These are phyloP conservation scores for Spathaspora girioi DNA, from an alignment of 805 yeast genomes.

Conservation along the genomic window DNA sequence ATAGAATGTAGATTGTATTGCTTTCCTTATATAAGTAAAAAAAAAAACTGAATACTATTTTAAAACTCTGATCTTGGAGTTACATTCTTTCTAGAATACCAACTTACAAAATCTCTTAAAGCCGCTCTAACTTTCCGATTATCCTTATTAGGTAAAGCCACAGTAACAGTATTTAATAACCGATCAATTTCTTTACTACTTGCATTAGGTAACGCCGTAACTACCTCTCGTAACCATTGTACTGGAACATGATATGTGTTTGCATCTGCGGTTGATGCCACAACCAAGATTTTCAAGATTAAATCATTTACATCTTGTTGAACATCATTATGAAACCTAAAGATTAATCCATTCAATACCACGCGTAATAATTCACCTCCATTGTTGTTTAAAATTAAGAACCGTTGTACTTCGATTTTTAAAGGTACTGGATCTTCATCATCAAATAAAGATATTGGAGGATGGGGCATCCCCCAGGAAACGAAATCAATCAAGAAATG, in stretches of 20 bases:
- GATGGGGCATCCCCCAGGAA: slow-evolving; percentile 78
- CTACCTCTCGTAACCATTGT: slow-evolving; percentile 60
- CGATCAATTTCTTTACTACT: slow-evolving; percentile 66
- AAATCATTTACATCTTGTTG: slow-evolving; percentile 74
- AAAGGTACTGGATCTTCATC: slow-evolving; percentile 53
- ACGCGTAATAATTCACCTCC: slow-evolving; percentile 57
- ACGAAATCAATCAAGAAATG: slow-evolving; percentile 79
- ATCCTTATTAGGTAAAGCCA: slow-evolving; percentile 64
- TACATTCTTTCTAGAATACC: slow-evolving; percentile 80
- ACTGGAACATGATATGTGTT: slow-evolving; percentile 28
- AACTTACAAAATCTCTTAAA: slow-evolving; percentile 71
- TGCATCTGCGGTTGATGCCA: slow-evolving; percentile 34
- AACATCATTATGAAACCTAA: slow-evolving; percentile 66
- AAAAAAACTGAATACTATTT: not conserved
- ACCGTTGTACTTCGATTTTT: slow-evolving; percentile 43
- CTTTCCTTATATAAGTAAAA: not conserved
- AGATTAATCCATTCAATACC: slow-evolving; percentile 64
- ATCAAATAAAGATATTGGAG: slow-evolving; percentile 70
- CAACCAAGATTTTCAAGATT: slow-evolving; percentile 57
- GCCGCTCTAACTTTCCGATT: slow-evolving; percentile 69
- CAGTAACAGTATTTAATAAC: slow-evolving; percentile 52
- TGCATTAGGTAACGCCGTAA: slow-evolving; percentile 60
- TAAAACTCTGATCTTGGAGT: slow-evolving; percentile 28
- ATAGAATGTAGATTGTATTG: too few species aligned
- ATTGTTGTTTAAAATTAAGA: slow-evolving; percentile 39